These are phyloP conservation scores for Marasmius sp. DNA, from an alignment of 1,284 basidiomycete genomes.

Conservation along the genomic window DNA sequence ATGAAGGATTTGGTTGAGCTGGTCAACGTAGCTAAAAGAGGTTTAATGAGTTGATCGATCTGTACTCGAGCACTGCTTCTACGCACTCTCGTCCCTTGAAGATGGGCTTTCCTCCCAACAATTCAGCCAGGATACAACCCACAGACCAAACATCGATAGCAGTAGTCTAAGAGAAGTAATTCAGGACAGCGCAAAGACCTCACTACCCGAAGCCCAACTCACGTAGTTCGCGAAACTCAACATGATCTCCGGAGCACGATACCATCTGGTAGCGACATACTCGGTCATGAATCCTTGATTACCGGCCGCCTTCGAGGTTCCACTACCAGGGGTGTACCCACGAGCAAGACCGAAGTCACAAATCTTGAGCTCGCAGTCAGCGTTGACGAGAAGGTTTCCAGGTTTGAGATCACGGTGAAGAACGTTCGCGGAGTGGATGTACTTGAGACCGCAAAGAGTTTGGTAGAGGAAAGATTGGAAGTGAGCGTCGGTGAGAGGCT, in stretches of 20 bases:
- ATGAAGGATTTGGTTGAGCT: slow-evolving; percentile 97
- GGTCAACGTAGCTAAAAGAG: slow-evolving; percentile 84
- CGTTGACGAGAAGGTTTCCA: slow-evolving; percentile 94
- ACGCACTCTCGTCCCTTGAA: slow-evolving; percentile 96
- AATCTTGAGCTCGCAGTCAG: slow-evolving; percentile 97
- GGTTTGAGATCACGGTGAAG: slow-evolving; percentile 98
- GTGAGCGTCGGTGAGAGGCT: slow-evolving; percentile 97
- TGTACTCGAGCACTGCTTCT: not conserved
- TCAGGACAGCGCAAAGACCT: slow-evolving; percentile 2
- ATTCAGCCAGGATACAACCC: slow-evolving; percentile 96
- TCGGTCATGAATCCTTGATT: slow-evolving; percentile 99
- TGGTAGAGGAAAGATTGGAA: slow-evolving; percentile 99
- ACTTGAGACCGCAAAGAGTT: slow-evolving; percentile 96
- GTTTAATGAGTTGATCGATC: not conserved
- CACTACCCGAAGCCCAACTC: slow-evolving; percentile 27
- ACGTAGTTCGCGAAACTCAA: slow-evolving; percentile 95
- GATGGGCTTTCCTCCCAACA: slow-evolving; percentile 95
- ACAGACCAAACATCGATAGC: slow-evolving; percentile 98
- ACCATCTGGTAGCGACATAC: slow-evolving; percentile 98
- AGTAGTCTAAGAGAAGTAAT: slow-evolving; percentile 51
- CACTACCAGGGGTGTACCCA: slow-evolving; percentile 85
- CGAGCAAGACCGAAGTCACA: slow-evolving; percentile 98
- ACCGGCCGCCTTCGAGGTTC: slow-evolving; percentile 64
- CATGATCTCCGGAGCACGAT: slow-evolving; percentile 97
- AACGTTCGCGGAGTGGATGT: slow-evolving; percentile 98